Percentiles rank a stretch among this genome's conserved stretches.
Conservation (phyloP, 352 stramenopile genomes). For the Globisporangium recalcitrans region DNA sequence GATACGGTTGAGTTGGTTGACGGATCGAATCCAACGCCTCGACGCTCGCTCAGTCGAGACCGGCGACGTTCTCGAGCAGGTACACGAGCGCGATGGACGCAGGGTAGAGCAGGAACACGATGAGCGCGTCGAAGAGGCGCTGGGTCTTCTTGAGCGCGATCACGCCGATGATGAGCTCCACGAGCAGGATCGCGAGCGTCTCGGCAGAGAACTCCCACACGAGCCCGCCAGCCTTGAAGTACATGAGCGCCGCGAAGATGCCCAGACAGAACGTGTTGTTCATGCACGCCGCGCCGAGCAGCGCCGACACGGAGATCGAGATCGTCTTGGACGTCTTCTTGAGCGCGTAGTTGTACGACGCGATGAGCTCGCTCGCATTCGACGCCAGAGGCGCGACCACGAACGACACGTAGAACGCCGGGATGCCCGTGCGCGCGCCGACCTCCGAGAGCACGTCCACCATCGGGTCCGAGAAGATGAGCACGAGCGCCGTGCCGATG, state of each 20-base stretch:
- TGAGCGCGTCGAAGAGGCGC: constrained; percentile 71
- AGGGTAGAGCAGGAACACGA: constrained; percentile 91
- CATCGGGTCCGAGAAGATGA: constrained; percentile 97
- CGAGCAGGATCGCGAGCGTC: constrained; percentile 94
- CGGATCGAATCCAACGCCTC: neutral
- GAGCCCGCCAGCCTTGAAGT: constrained; percentile 86
- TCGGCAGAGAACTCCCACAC: constrained; percentile 98
- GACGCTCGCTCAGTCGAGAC: constrained; percentile 74
- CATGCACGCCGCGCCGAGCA: constrained; percentile 96
- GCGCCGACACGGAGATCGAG: constrained; percentile 91
- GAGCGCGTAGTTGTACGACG: constrained; percentile 95
- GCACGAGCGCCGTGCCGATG: constrained; percentile 91
- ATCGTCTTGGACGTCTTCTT: constrained; percentile 99
- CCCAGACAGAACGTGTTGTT: constrained; percentile 99
- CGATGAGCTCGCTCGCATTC: constrained; percentile 98
- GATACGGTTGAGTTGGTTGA: neutral
- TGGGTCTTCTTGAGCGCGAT: constrained; percentile 86
- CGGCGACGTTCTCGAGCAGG: constrained; percentile 89
- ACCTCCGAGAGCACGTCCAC: constrained; percentile 96
- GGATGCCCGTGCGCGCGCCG: constrained; percentile 85
- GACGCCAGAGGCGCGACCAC: constrained; percentile 95
- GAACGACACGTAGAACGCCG: constrained; percentile 98
- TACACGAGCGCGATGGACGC: constrained; percentile 91
- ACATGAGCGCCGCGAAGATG: constrained; percentile 97
- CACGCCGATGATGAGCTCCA: constrained; percentile 88